Percentiles rank a stretch among this genome's conserved stretches.
phyloP scores from a whole-genome alignment of 1,284 basidiomycete genomes.

The Tremellales sp. region DNA sequence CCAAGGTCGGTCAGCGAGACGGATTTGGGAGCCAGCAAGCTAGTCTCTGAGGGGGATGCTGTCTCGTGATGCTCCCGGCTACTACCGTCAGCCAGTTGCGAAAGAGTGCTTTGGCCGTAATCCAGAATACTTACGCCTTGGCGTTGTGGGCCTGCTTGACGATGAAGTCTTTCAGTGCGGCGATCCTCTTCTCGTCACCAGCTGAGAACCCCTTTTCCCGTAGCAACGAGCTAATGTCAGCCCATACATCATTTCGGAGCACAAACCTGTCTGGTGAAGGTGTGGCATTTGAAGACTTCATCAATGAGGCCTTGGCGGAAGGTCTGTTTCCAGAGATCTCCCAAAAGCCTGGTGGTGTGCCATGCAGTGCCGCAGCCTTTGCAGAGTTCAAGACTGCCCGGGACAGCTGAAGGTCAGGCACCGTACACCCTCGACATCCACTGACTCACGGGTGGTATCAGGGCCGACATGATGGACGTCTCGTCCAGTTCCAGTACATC shows the following conservation, averaged over 20 bases:
- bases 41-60: slow-evolving; percentile 17
- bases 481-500: slow-evolving; percentile 79
- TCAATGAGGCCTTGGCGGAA: slow-evolving; percentile 16
- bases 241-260: background rate
- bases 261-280: slow-evolving; percentile 7
- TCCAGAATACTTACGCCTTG: slow-evolving; percentile 52
- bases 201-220: slow-evolving; percentile 52
- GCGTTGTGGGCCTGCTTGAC: slow-evolving; percentile 70
- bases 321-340: slow-evolving; percentile 35
- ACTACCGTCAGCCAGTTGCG: slow-evolving; percentile 9
- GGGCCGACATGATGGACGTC: slow-evolving; percentile 63
- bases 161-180: slow-evolving; percentile 80
- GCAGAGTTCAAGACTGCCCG: slow-evolving; percentile 79
- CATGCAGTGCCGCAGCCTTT: slow-evolving; percentile 51
- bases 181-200: slow-evolving; percentile 41
- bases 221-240: slow-evolving; percentile 3
- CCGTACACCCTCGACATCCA: background rate
- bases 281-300: slow-evolving; percentile 13
- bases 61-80: slow-evolving; percentile 28
- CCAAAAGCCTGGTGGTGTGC: slow-evolving; percentile 64
- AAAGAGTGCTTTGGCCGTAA: background rate
- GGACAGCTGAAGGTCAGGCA: slow-evolving; percentile 56
- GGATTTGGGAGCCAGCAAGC: slow-evolving; percentile 30
- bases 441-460: slow-evolving; percentile 69
- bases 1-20: slow-evolving; percentile 70